Percentiles rank a stretch among this genome's conserved stretches.
These are phyloP conservation scores for Chlamydomonas sp. DNA, from an alignment of 139 green algal genomes.

Conservation along the genomic window DNA sequence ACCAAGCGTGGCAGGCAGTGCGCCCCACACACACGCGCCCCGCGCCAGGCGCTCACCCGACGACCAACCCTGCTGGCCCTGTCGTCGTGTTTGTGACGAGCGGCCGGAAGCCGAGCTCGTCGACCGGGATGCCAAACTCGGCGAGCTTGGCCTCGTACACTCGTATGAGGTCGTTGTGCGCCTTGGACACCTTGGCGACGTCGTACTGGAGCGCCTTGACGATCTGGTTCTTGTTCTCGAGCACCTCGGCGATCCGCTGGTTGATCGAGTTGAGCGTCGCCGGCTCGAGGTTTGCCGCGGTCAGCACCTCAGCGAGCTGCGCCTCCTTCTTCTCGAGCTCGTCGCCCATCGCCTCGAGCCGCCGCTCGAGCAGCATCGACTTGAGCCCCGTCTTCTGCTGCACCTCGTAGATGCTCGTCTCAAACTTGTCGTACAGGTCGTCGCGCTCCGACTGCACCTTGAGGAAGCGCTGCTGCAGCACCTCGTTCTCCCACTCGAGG, in stretches of 20 bases:
- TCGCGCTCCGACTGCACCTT: conserved; percentile 63
- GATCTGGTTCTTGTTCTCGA: conserved; percentile 73
- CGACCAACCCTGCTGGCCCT: conserved; percentile 66
- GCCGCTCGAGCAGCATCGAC: conserved; percentile 49
- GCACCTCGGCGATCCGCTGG: conserved; percentile 69
- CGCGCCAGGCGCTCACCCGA: conserved; percentile 37
- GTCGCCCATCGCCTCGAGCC: conserved; percentile 52
- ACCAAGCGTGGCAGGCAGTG: too few relatives aligned
- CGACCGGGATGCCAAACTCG: conserved; percentile 68
- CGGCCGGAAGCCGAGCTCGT: conserved; percentile 77
- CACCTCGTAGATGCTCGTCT: conserved; percentile 67
- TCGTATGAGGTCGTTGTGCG: conserved; percentile 81
- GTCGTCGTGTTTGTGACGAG: conserved; percentile 67
- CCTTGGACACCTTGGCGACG: conserved; percentile 78
- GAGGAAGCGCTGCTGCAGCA: conserved; percentile 63
- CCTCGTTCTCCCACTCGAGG: conserved; percentile 81
- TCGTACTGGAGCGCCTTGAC: conserved; percentile 73
- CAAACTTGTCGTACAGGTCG: conserved; percentile 68
- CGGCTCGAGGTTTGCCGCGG: conserved; percentile 72
- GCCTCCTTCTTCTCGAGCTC: conserved; percentile 67
- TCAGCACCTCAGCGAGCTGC: conserved; percentile 73
- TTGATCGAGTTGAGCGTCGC: conserved; percentile 53
- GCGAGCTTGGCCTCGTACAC: conserved; percentile 83
- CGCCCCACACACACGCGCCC: too few relatives aligned
- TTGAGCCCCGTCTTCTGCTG: conserved; percentile 66